Evolutionary conservation across 1,284 basidiomycete species (phyloP), one percentile per base, ranked within the genome.

Genomic region (Mrakiaceae sp.): DNA sequence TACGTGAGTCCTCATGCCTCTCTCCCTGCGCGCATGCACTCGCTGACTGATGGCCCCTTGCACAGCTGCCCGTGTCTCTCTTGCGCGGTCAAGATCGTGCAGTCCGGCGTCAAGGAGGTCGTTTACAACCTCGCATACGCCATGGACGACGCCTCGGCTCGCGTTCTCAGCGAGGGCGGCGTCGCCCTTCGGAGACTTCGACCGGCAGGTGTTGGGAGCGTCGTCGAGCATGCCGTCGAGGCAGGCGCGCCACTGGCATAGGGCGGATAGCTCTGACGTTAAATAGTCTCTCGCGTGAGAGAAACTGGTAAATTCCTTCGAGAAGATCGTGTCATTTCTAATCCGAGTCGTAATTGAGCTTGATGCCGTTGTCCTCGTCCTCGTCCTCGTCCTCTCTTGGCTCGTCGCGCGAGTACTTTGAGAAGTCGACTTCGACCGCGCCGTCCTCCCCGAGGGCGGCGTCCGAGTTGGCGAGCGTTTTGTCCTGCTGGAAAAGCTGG

Each of bases 111-210:
- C 12, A 85, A 83, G 67, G 87, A 88, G 69, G 95, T 99, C 8
- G 90, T 98, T 5, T 99, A 98, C 75, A 95, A 95, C 75, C 79
- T 97, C 63, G 87, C 86, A 67, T 99, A 99, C 77, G 91, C 90
- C 79, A 90, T 97, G 91, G 91, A 95, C 71, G 86, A 87, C 62
- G 87, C 84, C 1, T 89, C 88, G 1, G 88, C 89, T 2, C 78
- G 75, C 60, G 80, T 93, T 11, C 86, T 94, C 70, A 76, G 81
- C 68, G 83, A 88, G 71, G 90, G 88, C 4, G 88, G 87, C 0
- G 87, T 95, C 16, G 76, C 83, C 60, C 78, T 95, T 54, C 81
- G 90, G 10, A 44, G 64, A 40, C 46, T 61, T 5, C 42, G 55
- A n/a, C 55, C 55, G 11, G 55, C 42, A 5, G 55, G 55, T 27